These are phyloP conservation scores for Ilex aquifolium DNA, from an alignment of 257 asterid genomes.

Conservation along the genomic window DNA sequence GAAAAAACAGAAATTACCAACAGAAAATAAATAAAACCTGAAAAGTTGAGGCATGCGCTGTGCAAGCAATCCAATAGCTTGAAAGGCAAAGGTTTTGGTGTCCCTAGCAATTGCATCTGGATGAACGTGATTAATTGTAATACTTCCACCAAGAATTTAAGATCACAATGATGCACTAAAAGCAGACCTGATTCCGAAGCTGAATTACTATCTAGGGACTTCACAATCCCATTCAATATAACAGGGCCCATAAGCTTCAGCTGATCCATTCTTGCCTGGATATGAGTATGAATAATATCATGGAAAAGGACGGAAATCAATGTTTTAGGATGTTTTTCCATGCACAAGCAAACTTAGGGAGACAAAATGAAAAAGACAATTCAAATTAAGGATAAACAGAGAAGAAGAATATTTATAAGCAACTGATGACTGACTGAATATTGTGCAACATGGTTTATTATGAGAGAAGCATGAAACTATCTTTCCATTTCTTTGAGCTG, in stretches of 20 bases:
- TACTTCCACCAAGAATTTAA: not conserved
- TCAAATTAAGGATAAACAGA: too few species aligned
- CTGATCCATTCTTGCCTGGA: constrained; percentile 82
- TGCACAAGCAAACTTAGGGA: too few species aligned
- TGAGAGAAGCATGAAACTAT: constrained; percentile 7
- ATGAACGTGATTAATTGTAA: constrained; percentile 14
- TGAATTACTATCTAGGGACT: constrained; percentile 65
- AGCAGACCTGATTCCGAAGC: constrained; percentile 60
- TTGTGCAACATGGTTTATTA: not conserved
- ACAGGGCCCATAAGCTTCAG: constrained; percentile 94
- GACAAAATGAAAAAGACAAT: too few species aligned
- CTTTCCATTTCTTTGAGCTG: not conserved
- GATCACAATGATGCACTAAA: constrained; percentile 11
- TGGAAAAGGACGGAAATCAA: not conserved
- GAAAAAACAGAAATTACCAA: constrained; percentile 13
- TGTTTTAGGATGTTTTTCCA: not conserved
- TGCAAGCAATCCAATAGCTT: constrained; percentile 95
- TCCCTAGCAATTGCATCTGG: constrained; percentile 78
- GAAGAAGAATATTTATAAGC: too few species aligned
- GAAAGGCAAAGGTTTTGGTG: constrained; percentile 78
- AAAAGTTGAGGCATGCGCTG: constrained; percentile 94
- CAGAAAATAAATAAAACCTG: constrained; percentile 38
- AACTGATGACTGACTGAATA: too few species aligned
- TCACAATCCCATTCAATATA: constrained; percentile 68
- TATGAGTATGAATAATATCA: not conserved